Conservation (phyloP, 331 rosid genomes). For the Quercus tomentella region DNA sequence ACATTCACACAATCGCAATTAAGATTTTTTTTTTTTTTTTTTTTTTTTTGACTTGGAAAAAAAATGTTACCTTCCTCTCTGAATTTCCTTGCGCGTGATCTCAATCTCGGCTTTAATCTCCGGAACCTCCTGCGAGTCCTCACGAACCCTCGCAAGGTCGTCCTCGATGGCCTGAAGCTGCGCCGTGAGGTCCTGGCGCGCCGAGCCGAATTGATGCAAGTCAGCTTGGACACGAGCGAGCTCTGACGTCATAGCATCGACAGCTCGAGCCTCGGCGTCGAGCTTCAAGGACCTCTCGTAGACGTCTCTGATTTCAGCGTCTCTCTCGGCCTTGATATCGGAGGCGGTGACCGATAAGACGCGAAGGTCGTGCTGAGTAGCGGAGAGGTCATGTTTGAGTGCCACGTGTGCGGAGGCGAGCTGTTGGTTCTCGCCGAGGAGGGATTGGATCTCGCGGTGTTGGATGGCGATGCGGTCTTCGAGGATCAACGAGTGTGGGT, state of each 20-base stretch:
- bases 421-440: slow-evolving; percentile 74
- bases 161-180: slow-evolving; percentile 44
- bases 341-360: slow-evolving; percentile 46
- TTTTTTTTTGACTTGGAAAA: no score
- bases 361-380: slow-evolving; percentile 58
- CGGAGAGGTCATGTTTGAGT: slow-evolving; percentile 75
- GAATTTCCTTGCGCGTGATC: slow-evolving; percentile 52
- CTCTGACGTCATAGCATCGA: slow-evolving; percentile 52
- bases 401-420: slow-evolving; percentile 82
- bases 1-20: background rate
- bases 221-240: slow-evolving; percentile 56
- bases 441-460: slow-evolving; percentile 70
- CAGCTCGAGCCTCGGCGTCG: slow-evolving; percentile 65
- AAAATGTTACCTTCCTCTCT: slow-evolving; percentile 68
- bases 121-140: slow-evolving; percentile 37
- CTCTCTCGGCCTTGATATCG: slow-evolving; percentile 55
- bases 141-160: slow-evolving; percentile 36
- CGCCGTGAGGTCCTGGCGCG: slow-evolving; percentile 43
- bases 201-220: slow-evolving; percentile 34
- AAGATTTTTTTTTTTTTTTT: no score
- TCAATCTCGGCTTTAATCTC: slow-evolving; percentile 53
- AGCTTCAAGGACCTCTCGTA: slow-evolving; percentile 65
- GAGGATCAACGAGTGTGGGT: slow-evolving; percentile 26
- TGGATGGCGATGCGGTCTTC: slow-evolving; percentile 58
- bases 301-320: slow-evolving; percentile 64